Evolutionary conservation across 2,329 filamentous ascomycete species (phyloP), one percentile per base, ranked within the genome.

Genomic region (Ophiostoma sp.): DNA sequence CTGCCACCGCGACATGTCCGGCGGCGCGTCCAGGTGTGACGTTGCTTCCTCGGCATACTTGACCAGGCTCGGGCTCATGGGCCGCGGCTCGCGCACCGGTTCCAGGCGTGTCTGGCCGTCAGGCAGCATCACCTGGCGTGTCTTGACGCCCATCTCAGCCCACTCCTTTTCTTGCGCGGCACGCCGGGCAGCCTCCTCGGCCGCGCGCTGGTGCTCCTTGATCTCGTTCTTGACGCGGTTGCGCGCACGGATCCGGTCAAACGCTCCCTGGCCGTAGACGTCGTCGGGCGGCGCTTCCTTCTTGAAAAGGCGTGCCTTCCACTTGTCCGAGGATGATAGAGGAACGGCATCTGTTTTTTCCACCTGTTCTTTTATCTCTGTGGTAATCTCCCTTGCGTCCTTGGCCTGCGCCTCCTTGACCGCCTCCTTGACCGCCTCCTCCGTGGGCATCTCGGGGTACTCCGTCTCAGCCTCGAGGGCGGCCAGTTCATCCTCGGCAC

Each of bases 401-500:
- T 74, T 71, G 4, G 60, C 69, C 27, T 27, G 27, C 3, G 58
- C 70, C 40, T 69, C 69, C 72, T 74, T 74, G 66, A 74, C 72
- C 65, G 66, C 72, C 64, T 66, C 64, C 71, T 69, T 42, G 60
- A 70, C 68, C 72, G 70, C 38, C 67, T 68, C 64, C 71, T 27
- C 27, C 27, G 27, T 27, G 27, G 27, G 27, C 27, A 27, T 27
- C 27, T 69, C 64, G 71, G 78, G 74, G 72, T 75, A 74, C 70
- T 69, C 67, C 38, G 14, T 69, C 68, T 87, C 55, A 3, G 41
- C 63, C 40, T 64, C 85, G 71, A 88, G 75, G 69, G 79, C 79
- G 27, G 78, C 79, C 66, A 89, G 80, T 77, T 89, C 87, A 68
- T 88, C 84, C 76, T 89, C 86, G 14, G 86, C 87, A 65, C 86